phyloP scores from a whole-genome alignment of 345 rosid genomes.

The Diplotaxis tenuifolia region DNA sequence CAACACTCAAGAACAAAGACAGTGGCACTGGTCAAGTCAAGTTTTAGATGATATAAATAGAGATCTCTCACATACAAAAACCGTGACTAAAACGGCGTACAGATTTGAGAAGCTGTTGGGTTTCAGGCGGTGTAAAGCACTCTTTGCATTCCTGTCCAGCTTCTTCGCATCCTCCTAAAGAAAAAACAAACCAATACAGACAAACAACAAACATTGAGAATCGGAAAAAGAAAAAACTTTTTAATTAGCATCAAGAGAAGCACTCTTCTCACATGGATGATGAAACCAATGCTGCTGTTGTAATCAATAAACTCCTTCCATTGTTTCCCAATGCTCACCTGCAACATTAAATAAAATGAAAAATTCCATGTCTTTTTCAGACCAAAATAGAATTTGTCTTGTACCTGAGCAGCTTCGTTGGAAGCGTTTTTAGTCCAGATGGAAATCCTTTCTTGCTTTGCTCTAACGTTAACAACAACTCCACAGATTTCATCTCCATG shows the following conservation, averaged over 20 bases:
- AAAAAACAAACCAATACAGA: background rate
- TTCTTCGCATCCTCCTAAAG: slow-evolving; percentile 78
- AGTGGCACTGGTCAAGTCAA: slow-evolving; percentile 1
- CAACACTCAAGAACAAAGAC: slow-evolving; percentile 15
- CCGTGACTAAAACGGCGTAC: background rate
- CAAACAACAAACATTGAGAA: no score
- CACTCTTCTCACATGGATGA: no score
- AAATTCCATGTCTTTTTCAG: background rate
- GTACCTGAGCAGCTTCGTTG: slow-evolving; percentile 89
- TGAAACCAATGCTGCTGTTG: no score
- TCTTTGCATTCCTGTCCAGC: slow-evolving; percentile 58
- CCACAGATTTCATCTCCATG: slow-evolving; percentile 98
- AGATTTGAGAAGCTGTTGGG: background rate
- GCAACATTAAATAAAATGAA: background rate
- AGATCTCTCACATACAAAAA: slow-evolving; percentile 24
- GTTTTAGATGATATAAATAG: background rate
- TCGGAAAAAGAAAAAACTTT: no score
- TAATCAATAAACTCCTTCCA: slow-evolving; percentile 83
- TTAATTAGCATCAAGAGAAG: background rate
- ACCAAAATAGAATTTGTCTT: background rate
- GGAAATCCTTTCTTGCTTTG: slow-evolving; percentile 62
- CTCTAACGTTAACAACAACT: slow-evolving; percentile 74
- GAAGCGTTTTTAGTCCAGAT: no score
- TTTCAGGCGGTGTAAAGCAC: slow-evolving; percentile 53
- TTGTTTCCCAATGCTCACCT: slow-evolving; percentile 87